Evolutionary conservation across 768 basidiomycete genomes (phyloP).

Genomic region (Antrodiella citrinella): DNA sequence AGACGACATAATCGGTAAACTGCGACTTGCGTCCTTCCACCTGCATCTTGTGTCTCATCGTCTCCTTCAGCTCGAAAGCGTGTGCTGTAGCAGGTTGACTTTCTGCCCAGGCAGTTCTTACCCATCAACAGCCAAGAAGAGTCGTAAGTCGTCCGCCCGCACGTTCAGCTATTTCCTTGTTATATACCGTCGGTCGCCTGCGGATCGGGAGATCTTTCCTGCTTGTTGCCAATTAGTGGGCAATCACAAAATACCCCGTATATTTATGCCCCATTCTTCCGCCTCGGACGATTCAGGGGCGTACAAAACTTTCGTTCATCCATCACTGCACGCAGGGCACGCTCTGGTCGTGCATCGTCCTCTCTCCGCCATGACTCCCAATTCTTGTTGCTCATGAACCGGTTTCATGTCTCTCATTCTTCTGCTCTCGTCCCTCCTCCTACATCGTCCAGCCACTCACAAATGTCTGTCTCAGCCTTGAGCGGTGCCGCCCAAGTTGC

Average conservation of each 20-base stretch:
- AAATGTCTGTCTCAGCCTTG: constrained; percentile 2
- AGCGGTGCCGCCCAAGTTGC: constrained; percentile 7
- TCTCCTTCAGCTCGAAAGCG: background rate
- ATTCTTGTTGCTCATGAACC: background rate
- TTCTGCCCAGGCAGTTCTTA: too few species aligned
- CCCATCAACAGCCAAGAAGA: background rate
- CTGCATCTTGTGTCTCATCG: background rate
- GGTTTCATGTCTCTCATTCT: background rate
- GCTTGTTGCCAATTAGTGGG: background rate
- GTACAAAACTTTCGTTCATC: background rate
- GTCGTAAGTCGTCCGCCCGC: background rate
- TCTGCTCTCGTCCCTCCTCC: background rate
- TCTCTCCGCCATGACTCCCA: background rate
- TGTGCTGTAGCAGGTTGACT: background rate
- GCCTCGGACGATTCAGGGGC: background rate
- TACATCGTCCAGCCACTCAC: constrained; percentile 6
- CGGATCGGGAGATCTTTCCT: constrained; percentile 1
- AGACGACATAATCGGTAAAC: background rate
- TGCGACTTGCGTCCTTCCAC: background rate
- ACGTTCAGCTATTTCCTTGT: background rate
- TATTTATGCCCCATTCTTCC: background rate
- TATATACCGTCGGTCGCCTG: background rate
- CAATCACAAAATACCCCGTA: background rate
- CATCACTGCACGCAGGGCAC: background rate
- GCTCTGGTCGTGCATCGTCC: background rate